Evolutionary conservation across 768 basidiomycete genomes (phyloP).

Genomic region (Podaxis sp.): DNA sequence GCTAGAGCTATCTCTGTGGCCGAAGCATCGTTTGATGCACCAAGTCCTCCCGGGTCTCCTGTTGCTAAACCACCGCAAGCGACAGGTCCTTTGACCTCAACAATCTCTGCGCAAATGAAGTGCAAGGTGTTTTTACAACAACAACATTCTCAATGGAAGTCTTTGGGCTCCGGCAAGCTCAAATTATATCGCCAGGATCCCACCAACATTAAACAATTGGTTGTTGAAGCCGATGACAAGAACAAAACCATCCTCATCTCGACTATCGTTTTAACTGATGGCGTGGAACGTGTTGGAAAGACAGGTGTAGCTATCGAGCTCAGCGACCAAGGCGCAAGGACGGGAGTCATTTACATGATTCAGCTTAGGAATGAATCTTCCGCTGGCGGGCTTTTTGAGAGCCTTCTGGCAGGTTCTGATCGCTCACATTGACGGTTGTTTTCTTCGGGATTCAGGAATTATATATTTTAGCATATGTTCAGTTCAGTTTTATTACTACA

Average conservation of each 20-base stretch:
- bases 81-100: slow-evolving; percentile 68
- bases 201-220: slow-evolving; percentile 92
- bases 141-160: slow-evolving; percentile 97
- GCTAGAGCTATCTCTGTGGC: slow-evolving; percentile 48
- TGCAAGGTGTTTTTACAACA: slow-evolving; percentile 98
- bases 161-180: slow-evolving; percentile 81
- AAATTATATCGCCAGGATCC: slow-evolving; percentile 84
- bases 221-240: slow-evolving; percentile 82
- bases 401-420: slow-evolving; percentile 84
- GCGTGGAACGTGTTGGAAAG: slow-evolving; percentile 97
- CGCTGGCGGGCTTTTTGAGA: slow-evolving; percentile 81
- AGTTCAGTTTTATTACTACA: not conserved
- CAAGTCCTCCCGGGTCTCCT: slow-evolving; percentile 85
- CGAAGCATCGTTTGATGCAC: slow-evolving; percentile 54
- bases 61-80: slow-evolving; percentile 46
- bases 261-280: slow-evolving; percentile 93
- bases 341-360: slow-evolving; percentile 96
- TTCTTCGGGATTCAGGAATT: not conserved
- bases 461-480: not conserved
- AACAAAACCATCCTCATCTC: slow-evolving; percentile 80
- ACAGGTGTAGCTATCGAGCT: slow-evolving; percentile 97
- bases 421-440: slow-evolving; percentile 33
- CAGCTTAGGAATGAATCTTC: slow-evolving; percentile 87
- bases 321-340: slow-evolving; percentile 85
- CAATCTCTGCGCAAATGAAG: slow-evolving; percentile 88